phyloP scores from a whole-genome alignment of 352 stramenopile genomes.

The Pythium coloratum region DNA sequence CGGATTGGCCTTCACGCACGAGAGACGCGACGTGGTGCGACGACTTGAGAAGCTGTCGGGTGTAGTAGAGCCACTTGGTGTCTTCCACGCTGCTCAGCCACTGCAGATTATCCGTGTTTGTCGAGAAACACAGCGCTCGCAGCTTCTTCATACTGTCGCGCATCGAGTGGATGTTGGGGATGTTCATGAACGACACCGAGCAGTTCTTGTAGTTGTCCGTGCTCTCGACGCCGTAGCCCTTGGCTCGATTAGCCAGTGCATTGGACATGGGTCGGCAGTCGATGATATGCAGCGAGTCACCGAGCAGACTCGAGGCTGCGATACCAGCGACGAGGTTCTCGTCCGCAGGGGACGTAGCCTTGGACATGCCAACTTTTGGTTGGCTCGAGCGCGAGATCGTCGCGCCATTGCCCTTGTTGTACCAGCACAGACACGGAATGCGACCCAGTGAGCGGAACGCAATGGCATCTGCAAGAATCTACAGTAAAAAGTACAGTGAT shows the following conservation, averaged over 20 bases:
- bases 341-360: slow-evolving; percentile 69
- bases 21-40: slow-evolving; percentile 90
- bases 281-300: slow-evolving; percentile 78
- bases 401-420: slow-evolving; percentile 67
- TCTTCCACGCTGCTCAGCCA: slow-evolving; percentile 93
- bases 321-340: slow-evolving; percentile 72
- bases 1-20: slow-evolving; percentile 86
- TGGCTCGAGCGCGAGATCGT: slow-evolving; percentile 78
- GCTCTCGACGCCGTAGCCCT: slow-evolving; percentile 96
- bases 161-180: slow-evolving; percentile 99
- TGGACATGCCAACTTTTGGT: slow-evolving; percentile 81
- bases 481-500: background rate
- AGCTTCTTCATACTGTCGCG: slow-evolving; percentile 90
- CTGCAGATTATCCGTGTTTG: slow-evolving; percentile 89
- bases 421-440: slow-evolving; percentile 73
- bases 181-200: slow-evolving; percentile 97
- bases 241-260: slow-evolving; percentile 77
- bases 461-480: slow-evolving; percentile 74
- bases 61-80: slow-evolving; percentile 96
- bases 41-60: slow-evolving; percentile 93
- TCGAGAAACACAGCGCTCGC: slow-evolving; percentile 69
- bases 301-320: slow-evolving; percentile 56
- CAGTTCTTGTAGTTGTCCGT: slow-evolving; percentile 94
- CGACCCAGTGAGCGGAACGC: slow-evolving; percentile 72
- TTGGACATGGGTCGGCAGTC: slow-evolving; percentile 84